Evolutionary conservation across 768 basidiomycete species (phyloP), one percentile per base, ranked within the genome.

Genomic region (Mycena capillaripes): DNA sequence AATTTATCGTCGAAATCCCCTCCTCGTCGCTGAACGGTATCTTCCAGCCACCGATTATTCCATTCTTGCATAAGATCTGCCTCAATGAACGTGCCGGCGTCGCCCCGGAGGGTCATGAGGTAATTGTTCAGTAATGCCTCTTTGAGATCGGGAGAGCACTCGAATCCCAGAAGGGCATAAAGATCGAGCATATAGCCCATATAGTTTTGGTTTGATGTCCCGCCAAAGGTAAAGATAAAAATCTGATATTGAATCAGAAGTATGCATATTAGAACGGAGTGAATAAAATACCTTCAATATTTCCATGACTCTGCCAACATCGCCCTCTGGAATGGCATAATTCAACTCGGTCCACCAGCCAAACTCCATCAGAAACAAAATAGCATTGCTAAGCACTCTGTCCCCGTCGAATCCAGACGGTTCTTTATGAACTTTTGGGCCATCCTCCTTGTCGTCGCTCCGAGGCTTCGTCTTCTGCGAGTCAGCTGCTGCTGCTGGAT

Each of bases 321-420:
- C 78, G 1, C 82, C 81, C 44, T 81, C 80, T 14, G 81, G 66
- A 30, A 78, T 70, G 3, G 81, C 77, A 58, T 77, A 76, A 9
- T 71, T 66, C 17, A 77, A 55, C 27, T 81, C 80, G 4, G 75
- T 71, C 55, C 74, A 78, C 76, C 76, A 76, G 1, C 76, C 62
- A 32, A 66, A 66, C 56, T 78, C 76, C 23, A 68, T 74, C 0
- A 80, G 53, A 46, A 76, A 79, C 2, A 78, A 64, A 32, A 78
- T 76, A 6, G 59, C 55, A 50, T 77, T 78, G 21, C 76, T 74
- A 21, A 80, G 69, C 2, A 75, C 70, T 38, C 70, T 66, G 55
- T 81, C 78, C n/a, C 79, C 78, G 48, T 78, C 67, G 42, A 78
- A 76, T 1, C n/a, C n/a, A n/a, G n/a, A n/a, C n/a, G n/a, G n/a